phyloP scores from a whole-genome alignment of 257 asterid genomes.

The Ligustrum vulgare region DNA sequence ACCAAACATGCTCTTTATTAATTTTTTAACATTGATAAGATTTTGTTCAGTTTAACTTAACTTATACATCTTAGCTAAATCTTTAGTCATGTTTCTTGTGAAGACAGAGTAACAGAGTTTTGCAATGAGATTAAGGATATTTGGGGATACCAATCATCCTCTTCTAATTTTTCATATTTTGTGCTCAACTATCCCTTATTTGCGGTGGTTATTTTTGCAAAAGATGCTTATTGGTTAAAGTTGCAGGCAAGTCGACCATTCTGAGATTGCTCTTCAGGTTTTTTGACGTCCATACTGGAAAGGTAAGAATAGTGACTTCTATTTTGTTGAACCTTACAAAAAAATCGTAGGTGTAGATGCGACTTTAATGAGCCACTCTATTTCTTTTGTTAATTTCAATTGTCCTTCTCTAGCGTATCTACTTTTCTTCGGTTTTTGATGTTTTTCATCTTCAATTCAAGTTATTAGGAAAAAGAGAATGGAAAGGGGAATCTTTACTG shows the following conservation, averaged over 20 bases:
- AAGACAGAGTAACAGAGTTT: too few species aligned
- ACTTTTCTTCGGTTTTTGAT: slow-evolving; percentile 8
- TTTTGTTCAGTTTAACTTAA: too few species aligned
- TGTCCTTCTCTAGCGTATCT: slow-evolving; percentile 15
- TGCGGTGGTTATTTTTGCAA: slow-evolving; percentile 5
- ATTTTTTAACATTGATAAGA: too few species aligned
- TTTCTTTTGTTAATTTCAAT: neutral
- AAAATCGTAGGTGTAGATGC: slow-evolving; percentile 3
- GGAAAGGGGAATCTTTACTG: neutral
- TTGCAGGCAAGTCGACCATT: slow-evolving; percentile 92
- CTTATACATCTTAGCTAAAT: too few species aligned
- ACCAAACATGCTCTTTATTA: too few species aligned
- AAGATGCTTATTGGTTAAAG: slow-evolving; percentile 14
- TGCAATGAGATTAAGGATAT: neutral
- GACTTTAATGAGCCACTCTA: slow-evolving; percentile 8
- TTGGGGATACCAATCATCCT: neutral
- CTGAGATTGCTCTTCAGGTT: slow-evolving; percentile 91
- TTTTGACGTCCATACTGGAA: slow-evolving; percentile 80
- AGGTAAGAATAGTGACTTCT: slow-evolving; percentile 47
- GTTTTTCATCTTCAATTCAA: slow-evolving; percentile 13
- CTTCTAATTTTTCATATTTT: neutral
- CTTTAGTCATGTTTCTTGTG: too few species aligned
- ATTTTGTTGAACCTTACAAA: slow-evolving; percentile 1
- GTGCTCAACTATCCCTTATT: neutral
- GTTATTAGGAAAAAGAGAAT: neutral